Percentiles rank a stretch among this genome's conserved stretches.
Conservation (phyloP, 2,329 filamentous ascomycete genomes). For the Xylariaceae sp. region DNA sequence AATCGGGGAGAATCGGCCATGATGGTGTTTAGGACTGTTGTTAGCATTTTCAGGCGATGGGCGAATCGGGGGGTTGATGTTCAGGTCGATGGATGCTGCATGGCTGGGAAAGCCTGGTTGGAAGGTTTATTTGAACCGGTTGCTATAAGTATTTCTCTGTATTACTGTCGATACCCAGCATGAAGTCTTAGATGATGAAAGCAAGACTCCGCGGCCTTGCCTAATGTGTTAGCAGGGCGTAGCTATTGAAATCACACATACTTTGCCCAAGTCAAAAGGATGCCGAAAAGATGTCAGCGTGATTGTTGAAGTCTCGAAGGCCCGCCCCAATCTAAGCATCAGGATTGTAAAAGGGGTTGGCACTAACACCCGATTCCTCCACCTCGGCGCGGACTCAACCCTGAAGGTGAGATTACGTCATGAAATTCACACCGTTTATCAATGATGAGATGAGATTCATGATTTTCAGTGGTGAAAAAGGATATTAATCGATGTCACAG, state of each 20-base stretch:
- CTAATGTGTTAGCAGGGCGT: neutral
- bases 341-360: no score
- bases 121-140: neutral
- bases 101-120: conserved; percentile 1
- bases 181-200: neutral
- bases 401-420: no score
- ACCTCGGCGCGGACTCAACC: no score
- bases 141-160: neutral
- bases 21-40: conserved; percentile 6
- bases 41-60: conserved; percentile 16
- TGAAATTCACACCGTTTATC: no score
- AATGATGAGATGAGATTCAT: no score
- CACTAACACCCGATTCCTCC: no score
- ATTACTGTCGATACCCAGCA: neutral
- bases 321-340: no score
- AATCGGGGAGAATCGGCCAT: conserved; percentile 16
- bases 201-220: neutral
- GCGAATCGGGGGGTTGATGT: conserved; percentile 4
- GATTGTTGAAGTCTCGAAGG: no score
- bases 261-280: neutral
- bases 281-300: no score
- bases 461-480: no score
- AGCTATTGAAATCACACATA: neutral
- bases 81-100: conserved; percentile 12
- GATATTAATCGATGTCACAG: no score